Conservation (phyloP, 1,139 yeast genomes). For the Yamadazyma conglobata region DNA sequence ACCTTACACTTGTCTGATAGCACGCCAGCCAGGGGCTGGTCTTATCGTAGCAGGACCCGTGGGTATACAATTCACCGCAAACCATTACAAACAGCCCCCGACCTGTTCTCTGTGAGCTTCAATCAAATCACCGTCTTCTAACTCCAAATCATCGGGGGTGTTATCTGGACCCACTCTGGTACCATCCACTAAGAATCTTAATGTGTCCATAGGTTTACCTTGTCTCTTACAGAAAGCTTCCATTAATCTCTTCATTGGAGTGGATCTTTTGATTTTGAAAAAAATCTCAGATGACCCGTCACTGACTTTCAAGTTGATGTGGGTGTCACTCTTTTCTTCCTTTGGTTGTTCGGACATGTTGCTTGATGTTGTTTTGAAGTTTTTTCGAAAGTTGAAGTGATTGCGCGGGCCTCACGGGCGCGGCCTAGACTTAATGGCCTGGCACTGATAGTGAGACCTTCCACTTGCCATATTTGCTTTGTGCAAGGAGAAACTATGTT, state of each 20-base stretch:
- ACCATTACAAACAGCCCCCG: conserved; percentile 49
- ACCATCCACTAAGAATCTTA: conserved; percentile 92
- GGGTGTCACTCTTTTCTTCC: conserved; percentile 64
- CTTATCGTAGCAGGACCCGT: too few species aligned
- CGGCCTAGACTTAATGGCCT: not conserved
- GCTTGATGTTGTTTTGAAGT: too few species aligned
- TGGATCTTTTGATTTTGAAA: conserved; percentile 90
- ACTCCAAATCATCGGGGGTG: conserved; percentile 88
- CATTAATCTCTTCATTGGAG: conserved; percentile 92
- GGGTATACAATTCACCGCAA: too few species aligned
- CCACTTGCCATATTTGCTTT: too few species aligned
- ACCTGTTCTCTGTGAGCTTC: conserved; percentile 98
- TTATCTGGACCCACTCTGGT: conserved; percentile 82
- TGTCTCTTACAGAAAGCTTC: conserved; percentile 98
- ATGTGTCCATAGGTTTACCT: conserved; percentile 77
- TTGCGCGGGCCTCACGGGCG: conserved; percentile 1
- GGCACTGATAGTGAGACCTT: too few species aligned
- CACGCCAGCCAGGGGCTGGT: too few species aligned
- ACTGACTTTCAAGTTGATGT: conserved; percentile 88
- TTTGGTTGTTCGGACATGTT: conserved; percentile 19
- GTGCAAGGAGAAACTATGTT: too few species aligned
- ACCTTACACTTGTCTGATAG: too few species aligned
- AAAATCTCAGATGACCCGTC: conserved; percentile 92
- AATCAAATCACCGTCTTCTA: conserved; percentile 93
- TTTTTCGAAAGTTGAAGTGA: too few species aligned